Evolutionary conservation across 129 eudicot species (phyloP), one percentile per base, ranked within the genome.

Genomic region (Flaveria trinervia): DNA sequence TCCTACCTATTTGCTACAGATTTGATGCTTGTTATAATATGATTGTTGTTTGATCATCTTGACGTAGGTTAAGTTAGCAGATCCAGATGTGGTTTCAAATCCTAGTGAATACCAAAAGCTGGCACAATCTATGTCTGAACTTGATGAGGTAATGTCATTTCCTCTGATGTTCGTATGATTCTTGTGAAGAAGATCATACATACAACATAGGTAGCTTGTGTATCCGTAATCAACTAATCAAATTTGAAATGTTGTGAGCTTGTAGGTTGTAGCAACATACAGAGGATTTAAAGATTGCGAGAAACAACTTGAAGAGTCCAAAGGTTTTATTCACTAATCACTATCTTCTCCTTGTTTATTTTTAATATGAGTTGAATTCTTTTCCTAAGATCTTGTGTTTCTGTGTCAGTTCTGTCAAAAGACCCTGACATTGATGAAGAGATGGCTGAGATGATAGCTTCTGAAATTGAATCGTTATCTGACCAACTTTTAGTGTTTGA

Each of bases 61-160:
- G 71, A 28, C 55, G 54, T 80, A 92, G 99, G 92, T 82, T 66
- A 95, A 89, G 85, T 85, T 95, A 72, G 99, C 92, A 52, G 97
- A 95, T 83, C 99, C 99, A 55, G 97, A 92, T 79, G 90, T 95
- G 50, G 96, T 86, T 78, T 92, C 99, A 65, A 92, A 92, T 83
- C 97, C 89, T 15, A 86, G 88, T 50, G 99, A 95, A 72, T 95
- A 95, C 88, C 92, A 92, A 85, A 95, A 89, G 80, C 81, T 95
- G 80, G 99, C 96, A 10, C 94, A 89, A 79, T 92, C 96, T 68
- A 67, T 92, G 86, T 70, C 99, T 51, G 99, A 95, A 71, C 99
- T 95, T 46, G 87, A 92, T 74, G 92, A 86, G 96, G 99, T 92
- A 81, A 70, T 6, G 7, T 46, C 26, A 28, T 43, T 17, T 44